A percentile compares a stretch with the other conserved stretches of the same genome.
Conservation (phyloP, 352 stramenopile genomes). For the Elongisporangium anandrum region DNA sequence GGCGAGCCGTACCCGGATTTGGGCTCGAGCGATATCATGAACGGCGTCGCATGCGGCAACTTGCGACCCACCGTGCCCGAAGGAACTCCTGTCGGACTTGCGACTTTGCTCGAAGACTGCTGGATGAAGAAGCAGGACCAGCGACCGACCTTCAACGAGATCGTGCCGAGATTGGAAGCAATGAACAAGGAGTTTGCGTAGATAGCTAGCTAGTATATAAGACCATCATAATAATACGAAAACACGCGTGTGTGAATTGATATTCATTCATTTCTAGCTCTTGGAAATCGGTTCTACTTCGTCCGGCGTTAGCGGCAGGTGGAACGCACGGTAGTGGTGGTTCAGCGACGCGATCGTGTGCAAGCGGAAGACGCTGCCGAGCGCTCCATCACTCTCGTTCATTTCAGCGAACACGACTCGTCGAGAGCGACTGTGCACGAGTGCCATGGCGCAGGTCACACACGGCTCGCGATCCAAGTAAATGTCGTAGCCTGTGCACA, state of each 20-base stretch:
- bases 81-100: slow-evolving; percentile 47
- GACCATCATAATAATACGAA: slow-evolving; percentile 1
- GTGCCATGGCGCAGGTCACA: slow-evolving; percentile 87
- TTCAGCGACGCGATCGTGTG: slow-evolving; percentile 87
- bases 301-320: slow-evolving; percentile 17
- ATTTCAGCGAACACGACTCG: slow-evolving; percentile 67
- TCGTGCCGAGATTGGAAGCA: slow-evolving; percentile 72
- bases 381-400: slow-evolving; percentile 56
- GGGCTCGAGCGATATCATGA: slow-evolving; percentile 84
- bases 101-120: slow-evolving; percentile 66
- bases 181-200: slow-evolving; percentile 72
- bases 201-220: background rate
- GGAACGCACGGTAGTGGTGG: slow-evolving; percentile 85
- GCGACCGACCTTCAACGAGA: slow-evolving; percentile 75
- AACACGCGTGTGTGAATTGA: background rate
- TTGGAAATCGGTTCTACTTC: slow-evolving; percentile 2
- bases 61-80: slow-evolving; percentile 68
- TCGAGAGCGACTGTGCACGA: slow-evolving; percentile 80
- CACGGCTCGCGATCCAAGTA: slow-evolving; percentile 85
- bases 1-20: slow-evolving; percentile 75
- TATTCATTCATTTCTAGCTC: slow-evolving; percentile 4
- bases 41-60: slow-evolving; percentile 71
- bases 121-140: slow-evolving; percentile 85
- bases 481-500: slow-evolving; percentile 88
- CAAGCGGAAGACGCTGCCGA: slow-evolving; percentile 56